Evolutionary conservation across 768 basidiomycete genomes (phyloP).

Genomic region (Cystobasidium onofrii): DNA sequence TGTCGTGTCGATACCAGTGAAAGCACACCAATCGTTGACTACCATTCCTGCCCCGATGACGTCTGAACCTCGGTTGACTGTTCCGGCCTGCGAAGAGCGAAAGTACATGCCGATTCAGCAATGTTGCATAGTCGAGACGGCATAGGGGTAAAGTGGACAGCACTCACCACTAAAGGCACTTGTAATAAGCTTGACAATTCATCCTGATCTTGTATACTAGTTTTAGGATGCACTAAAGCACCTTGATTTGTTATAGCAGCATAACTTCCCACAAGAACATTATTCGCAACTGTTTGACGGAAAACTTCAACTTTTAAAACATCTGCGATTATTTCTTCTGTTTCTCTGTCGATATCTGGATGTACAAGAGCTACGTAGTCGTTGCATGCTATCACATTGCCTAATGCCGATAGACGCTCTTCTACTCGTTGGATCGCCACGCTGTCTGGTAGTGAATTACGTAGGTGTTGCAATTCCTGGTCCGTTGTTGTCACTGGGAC

Average conservation of each 20-base stretch:
- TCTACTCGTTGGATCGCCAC: conserved; percentile 93
- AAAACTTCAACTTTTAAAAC: conserved; percentile 98
- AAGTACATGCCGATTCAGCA: background rate
- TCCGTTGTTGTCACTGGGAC: conserved; percentile 93
- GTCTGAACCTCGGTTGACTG: conserved; percentile 96
- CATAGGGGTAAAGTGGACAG: background rate
- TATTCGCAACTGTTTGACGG: conserved; percentile 90
- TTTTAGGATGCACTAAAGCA: conserved; percentile 94
- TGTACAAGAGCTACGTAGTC: conserved; percentile 98
- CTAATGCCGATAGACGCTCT: conserved; percentile 90
- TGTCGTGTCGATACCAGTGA: conserved; percentile 98
- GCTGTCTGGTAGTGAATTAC: conserved; percentile 86
- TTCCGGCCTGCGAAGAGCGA: conserved; percentile 74
- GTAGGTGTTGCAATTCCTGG: conserved; percentile 94
- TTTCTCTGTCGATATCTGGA: conserved; percentile 94
- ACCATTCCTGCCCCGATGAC: conserved; percentile 95
- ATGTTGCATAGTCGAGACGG: no score
- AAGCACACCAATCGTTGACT: conserved; percentile 99
- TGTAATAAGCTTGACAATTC: conserved; percentile 89
- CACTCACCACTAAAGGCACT: conserved; percentile 81
- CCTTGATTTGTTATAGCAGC: conserved; percentile 94
- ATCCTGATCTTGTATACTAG: conserved; percentile 93
- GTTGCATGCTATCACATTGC: conserved; percentile 97
- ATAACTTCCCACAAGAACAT: conserved; percentile 93
- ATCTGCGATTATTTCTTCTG: conserved; percentile 99